Conservation (phyloP, 345 rosid species). For the Aquilaria sinensis region DNA sequence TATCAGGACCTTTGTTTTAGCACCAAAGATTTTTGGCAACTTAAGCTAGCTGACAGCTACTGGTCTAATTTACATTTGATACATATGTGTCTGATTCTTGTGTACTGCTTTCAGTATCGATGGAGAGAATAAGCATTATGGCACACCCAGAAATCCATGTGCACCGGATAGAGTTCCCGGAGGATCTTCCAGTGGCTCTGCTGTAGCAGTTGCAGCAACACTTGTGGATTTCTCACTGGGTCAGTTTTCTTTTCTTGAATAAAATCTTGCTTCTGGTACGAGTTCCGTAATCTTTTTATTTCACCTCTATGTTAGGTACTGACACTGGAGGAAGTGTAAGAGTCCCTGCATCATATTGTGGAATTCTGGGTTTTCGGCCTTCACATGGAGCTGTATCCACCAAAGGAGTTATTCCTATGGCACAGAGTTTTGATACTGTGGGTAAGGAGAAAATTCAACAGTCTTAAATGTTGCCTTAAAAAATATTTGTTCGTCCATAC, state of each 20-base stretch:
- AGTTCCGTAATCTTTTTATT: neutral
- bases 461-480: no score
- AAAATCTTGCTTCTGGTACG: neutral
- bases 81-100: neutral
- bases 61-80: no score
- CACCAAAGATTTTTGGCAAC: no score
- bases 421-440: conserved; percentile 90
- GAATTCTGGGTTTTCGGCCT: conserved; percentile 75
- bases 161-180: conserved; percentile 74
- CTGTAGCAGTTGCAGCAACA: conserved; percentile 84
- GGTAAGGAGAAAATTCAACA: conserved; percentile 35
- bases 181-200: conserved; percentile 98
- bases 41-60: neutral
- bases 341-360: conserved; percentile 81
- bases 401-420: conserved; percentile 69
- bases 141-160: conserved; percentile 84
- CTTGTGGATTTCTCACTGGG: conserved; percentile 88
- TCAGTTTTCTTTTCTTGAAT: conserved; percentile 19
- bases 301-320: conserved; percentile 41
- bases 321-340: conserved; percentile 96
- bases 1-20: neutral
- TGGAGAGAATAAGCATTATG: conserved; percentile 84
- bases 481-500: no score
- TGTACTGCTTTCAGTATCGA: conserved; percentile 39
- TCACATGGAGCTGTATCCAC: conserved; percentile 57